A percentile compares a stretch with the other conserved stretches of the same genome.
These are phyloP conservation scores for Mycosarcoma mackinlayi DNA, from an alignment of 1,284 basidiomycete genomes.

Conservation along the genomic window DNA sequence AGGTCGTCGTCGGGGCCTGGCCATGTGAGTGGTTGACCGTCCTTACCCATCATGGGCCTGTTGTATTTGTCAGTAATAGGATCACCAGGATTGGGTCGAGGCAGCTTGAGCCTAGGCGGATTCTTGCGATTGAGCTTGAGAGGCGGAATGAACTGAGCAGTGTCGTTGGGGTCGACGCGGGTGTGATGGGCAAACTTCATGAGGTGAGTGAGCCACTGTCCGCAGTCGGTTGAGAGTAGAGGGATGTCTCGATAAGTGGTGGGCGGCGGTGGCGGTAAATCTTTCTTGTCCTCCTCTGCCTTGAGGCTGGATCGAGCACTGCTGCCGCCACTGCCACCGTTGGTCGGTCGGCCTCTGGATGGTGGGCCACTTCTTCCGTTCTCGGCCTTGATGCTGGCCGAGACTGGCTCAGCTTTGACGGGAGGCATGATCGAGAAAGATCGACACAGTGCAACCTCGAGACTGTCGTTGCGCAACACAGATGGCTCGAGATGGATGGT, in stretches of 20 bases:
- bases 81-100: conserved; percentile 59
- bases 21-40: conserved; percentile 57
- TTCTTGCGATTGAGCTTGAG: conserved; percentile 67
- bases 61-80: conserved; percentile 60
- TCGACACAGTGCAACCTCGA: neutral
- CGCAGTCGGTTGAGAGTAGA: conserved; percentile 55
- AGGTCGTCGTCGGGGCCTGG: conserved; percentile 53
- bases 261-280: conserved; percentile 42
- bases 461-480: too few relatives aligned
- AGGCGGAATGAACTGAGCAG: conserved; percentile 60
- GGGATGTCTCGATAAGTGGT: conserved; percentile 66
- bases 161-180: conserved; percentile 60
- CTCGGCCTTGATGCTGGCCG: conserved; percentile 35
- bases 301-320: conserved; percentile 24
- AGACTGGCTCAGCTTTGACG: conserved; percentile 43
- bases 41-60: conserved; percentile 53
- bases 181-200: conserved; percentile 65
- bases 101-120: conserved; percentile 62
- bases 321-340: conserved; percentile 13
- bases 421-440: conserved; percentile 29
- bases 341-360: conserved; percentile 20
- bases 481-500: too few relatives aligned
- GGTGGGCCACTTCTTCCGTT: conserved; percentile 15
- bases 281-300: conserved; percentile 32
- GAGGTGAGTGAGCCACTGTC: conserved; percentile 55